A percentile compares a stretch with the other conserved stretches of the same genome.
These are phyloP conservation scores for Chenopodium berlandieri DNA, from an alignment of 148 eudicot species.

Conservation along the genomic window DNA sequence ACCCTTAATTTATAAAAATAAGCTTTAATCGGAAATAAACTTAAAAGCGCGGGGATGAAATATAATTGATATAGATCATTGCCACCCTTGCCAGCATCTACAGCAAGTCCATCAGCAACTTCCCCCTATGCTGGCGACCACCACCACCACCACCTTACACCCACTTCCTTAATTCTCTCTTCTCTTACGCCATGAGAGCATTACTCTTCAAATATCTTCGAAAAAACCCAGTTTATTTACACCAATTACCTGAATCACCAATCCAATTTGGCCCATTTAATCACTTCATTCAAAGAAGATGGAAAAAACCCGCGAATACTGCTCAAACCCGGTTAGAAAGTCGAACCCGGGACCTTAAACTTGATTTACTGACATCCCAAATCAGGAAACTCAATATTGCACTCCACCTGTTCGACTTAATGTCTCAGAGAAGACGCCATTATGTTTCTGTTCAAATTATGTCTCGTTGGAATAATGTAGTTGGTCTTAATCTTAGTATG, in stretches of 20 bases:
- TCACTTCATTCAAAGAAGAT: conserved; percentile 47
- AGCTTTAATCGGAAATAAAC: too few relatives aligned
- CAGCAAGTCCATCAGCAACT: background rate
- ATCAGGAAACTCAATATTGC: conserved; percentile 47
- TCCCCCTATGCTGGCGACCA: background rate
- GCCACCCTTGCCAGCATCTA: background rate
- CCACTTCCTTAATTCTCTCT: background rate
- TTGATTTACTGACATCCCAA: conserved; percentile 41
- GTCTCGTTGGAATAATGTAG: conserved; percentile 57
- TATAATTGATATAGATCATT: background rate
- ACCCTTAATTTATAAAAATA: too few relatives aligned
- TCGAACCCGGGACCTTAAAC: conserved; percentile 65
- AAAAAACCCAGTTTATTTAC: conserved; percentile 15
- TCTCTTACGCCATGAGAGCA: conserved; percentile 19
- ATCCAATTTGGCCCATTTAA: conserved; percentile 60
- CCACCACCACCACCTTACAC: background rate
- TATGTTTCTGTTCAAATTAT: conserved; percentile 60
- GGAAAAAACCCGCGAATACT: conserved; percentile 59
- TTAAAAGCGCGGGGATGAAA: too few relatives aligned
- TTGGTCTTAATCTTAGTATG: conserved; percentile 47
- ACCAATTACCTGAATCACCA: conserved; percentile 8
- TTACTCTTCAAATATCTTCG: conserved; percentile 11
- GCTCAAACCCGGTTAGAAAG: conserved; percentile 72
- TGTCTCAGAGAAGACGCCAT: conserved; percentile 47
- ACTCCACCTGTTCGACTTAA: conserved; percentile 56